Percentiles rank a stretch among this genome's conserved stretches.
These are phyloP conservation scores for Geotrichum europaeum DNA, from an alignment of 1,139 yeast genomes.

Conservation along the genomic window DNA sequence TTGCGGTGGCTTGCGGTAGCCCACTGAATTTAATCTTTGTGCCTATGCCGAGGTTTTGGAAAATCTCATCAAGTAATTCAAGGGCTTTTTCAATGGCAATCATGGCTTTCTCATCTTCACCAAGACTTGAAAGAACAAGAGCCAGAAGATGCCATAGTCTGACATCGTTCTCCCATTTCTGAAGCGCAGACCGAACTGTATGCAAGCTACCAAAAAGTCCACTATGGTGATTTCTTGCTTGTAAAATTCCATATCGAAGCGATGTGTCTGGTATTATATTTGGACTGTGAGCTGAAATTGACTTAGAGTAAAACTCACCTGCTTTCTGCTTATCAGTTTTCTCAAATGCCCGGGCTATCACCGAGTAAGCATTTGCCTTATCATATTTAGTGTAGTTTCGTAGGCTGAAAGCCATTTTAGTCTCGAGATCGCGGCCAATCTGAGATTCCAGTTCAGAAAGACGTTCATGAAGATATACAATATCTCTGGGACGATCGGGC, in stretches of 20 bases:
- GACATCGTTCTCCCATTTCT: background rate
- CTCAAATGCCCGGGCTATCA: background rate
- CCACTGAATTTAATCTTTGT: constrained; percentile 49
- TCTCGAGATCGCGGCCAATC: background rate
- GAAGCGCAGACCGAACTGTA: background rate
- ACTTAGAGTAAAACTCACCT: background rate
- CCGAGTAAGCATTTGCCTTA: background rate
- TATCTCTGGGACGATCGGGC: background rate
- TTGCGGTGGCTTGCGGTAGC: constrained; percentile 65
- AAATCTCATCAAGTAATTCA: constrained; percentile 19
- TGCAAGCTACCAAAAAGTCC: background rate
- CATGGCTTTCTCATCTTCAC: constrained; percentile 43
- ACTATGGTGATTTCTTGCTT: background rate
- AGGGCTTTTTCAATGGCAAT: constrained; percentile 41
- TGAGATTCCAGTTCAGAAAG: background rate
- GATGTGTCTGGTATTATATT: background rate
- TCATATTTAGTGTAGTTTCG: background rate
- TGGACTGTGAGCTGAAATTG: background rate
- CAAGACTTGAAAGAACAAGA: constrained; percentile 47
- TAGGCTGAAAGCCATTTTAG: background rate
- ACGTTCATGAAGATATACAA: background rate
- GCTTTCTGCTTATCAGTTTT: background rate
- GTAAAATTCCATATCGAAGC: background rate
- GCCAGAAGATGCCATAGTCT: constrained; percentile 44
- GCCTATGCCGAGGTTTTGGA: constrained; percentile 18